Base-by-base conservation (phyloP, 2,329 filamentous ascomycete species). In the Fusarium marasasianum region DNA sequence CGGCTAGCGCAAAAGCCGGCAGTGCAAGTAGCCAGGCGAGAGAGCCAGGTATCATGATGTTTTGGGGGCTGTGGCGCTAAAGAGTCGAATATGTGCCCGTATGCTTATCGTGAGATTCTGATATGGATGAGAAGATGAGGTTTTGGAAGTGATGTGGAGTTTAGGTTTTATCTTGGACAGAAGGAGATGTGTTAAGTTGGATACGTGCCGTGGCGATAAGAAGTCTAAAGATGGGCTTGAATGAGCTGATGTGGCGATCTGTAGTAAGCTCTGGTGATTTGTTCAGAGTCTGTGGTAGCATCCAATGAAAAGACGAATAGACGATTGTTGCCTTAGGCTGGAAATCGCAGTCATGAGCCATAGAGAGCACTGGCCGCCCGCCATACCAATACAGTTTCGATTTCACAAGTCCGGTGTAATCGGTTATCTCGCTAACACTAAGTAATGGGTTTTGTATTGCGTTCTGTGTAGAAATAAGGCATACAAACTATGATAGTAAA, bases 11-110 rank as follows among this genome's bases (percentile, higher is more conserved):
- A 56, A 80, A 75, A 56, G 75, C 50, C 22, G 79, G 77, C 44
- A 81, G 72, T 61, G 71, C 29, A 67, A 81, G 61, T 58, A 75
- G 15, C 59, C 75, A 53, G 58, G 73, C 55, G 47, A 79, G 48
- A 17, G 59, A 66, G 55, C 74, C 55, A 59, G 77, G 63, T 57
- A 79, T 79, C 81, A 83, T 83, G 64, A 43, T 74, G 48, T 58
- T 47, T 53, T 12, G 41, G 60, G 65, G 66, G 62, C 54, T 56
- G 54, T 59, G 48, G 45, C 47, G 59, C n/a, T 59, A 47, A 50
- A 41, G 47, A 17, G 48, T 59, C n/a, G 41, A 56, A 48, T 54
- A 48, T 55, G 40, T 35, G 68, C 71, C 54, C 47, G 56, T 62
- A 50, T 41, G 24, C 18, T 53, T 41, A 33, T 43, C 29, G 41